Evolutionary conservation across 352 stramenopile genomes (phyloP), one percentile per base, ranked within the genome.

Genomic region (Plasmopara halstedii): DNA sequence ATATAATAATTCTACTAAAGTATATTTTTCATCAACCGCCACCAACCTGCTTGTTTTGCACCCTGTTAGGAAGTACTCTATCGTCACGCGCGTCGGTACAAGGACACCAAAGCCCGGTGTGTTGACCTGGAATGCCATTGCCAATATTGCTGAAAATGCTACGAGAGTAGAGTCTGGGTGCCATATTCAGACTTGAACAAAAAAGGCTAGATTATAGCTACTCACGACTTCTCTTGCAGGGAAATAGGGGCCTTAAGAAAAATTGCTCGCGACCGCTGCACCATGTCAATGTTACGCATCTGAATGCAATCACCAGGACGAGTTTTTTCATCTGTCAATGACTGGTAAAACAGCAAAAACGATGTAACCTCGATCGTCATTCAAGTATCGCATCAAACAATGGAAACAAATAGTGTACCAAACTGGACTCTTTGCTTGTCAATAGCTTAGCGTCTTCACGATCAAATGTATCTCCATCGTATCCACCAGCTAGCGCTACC

Each of bases 391-490:
- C 1, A 33, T 9, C 15, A 34, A 43, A 33, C 25, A 42, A 20
- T 13, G 37, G 9, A 33, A 18, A 40, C 17, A 9, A 27, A 8
- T 25, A 4, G 9, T 22, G 20, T 17, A 49, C 34, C 33, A 18
- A 20, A 10, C n/a, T 44, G 18, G 23, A 40, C 29, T 66, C 53
- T 8, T 63, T 41, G 2, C 37, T 42, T 10, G 36, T 35, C 6
- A 65, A 46, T 27, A 58, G 61, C 34, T 65, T 79, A 2, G 63
- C 57, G 35, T 86, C 72, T 42, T 76, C 62, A 2, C 84, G 48
- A 9, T 81, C 54, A 46, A 88, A 88, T 10, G 77, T 83, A 11
- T 54, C 21, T 34, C 70, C 68, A 46, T 88, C 65, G 1, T 61
- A 33, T 6, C 73, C 77, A 10, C 77, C 77, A 19, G 71, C 62